Percentiles rank a stretch among this genome's conserved stretches.
phyloP scores from a whole-genome alignment of 225 moss, liverwort and hornwort species.

The Polytrichum formosum region DNA sequence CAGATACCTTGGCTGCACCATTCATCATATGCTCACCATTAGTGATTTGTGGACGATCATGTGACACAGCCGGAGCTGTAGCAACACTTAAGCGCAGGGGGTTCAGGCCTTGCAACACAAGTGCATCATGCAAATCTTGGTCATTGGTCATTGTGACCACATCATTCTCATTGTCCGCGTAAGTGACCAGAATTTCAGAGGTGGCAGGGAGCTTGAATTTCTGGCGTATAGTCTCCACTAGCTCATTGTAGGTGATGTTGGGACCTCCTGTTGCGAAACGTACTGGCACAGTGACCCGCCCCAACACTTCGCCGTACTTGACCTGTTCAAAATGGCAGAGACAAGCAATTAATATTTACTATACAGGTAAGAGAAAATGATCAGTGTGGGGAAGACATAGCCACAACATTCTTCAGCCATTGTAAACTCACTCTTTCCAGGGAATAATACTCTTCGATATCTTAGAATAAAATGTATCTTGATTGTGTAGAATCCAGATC shows the following conservation, averaged over 20 bases:
- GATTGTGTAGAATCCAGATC: too few species aligned
- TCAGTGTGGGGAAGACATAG: background rate
- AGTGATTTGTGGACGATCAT: background rate
- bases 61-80: background rate
- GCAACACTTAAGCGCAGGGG: constrained; percentile 70
- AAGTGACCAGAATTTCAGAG: constrained; percentile 49
- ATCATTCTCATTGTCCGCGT: constrained; percentile 75
- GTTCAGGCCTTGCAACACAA: constrained; percentile 58
- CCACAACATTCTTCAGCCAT: too few species aligned
- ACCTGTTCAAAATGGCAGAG: constrained; percentile 38
- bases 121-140: constrained; percentile 68
- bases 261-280: constrained; percentile 28
- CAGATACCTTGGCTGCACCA: constrained; percentile 1
- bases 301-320: constrained; percentile 60
- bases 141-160: constrained; percentile 72
- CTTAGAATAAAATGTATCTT: too few species aligned
- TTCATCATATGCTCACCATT: constrained; percentile 6
- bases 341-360: constrained; percentile 1
- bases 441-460: too few species aligned
- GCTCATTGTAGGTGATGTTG: constrained; percentile 45
- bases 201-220: constrained; percentile 54
- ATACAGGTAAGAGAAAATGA: background rate
- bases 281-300: constrained; percentile 46
- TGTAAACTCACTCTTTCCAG: too few species aligned
- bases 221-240: constrained; percentile 62